A percentile compares a stretch with the other conserved stretches of the same genome.
phyloP scores from a whole-genome alignment of 306 rosid species.

The Pyrus betulifolia region DNA sequence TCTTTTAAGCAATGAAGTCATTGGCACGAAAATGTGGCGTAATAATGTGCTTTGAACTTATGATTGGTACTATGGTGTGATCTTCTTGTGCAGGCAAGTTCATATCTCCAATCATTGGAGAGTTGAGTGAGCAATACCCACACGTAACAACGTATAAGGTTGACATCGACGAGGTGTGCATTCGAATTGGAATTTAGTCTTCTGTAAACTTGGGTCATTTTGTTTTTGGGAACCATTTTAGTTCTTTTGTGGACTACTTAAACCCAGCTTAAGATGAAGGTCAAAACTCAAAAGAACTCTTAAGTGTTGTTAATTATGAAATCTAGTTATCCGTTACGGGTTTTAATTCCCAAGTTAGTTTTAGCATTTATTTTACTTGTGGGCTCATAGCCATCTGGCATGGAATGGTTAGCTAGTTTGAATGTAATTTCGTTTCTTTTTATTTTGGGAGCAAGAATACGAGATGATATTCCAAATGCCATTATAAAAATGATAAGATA shows the following conservation, averaged over 20 bases:
- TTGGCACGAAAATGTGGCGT: background rate
- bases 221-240: background rate
- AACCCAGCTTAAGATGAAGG: background rate
- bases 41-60: background rate
- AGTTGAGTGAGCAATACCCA: slow-evolving; percentile 57
- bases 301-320: background rate
- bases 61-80: background rate
- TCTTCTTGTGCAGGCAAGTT: slow-evolving; percentile 54
- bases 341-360: background rate
- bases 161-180: no score
- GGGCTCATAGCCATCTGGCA: background rate
- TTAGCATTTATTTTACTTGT: background rate
- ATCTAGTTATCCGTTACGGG: background rate
- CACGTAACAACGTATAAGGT: slow-evolving; percentile 18
- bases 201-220: background rate
- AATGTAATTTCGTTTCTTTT: background rate
- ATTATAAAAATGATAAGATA: no score
- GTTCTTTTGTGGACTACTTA: background rate
- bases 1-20: background rate
- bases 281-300: background rate
- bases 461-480: no score
- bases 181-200: background rate
- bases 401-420: background rate
- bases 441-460: background rate
- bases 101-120: slow-evolving; percentile 55